Evolutionary conservation across 331 rosid genomes (phyloP), one percentile per base, ranked within the genome.

Genomic region (Rhamnella rubrinervis): DNA sequence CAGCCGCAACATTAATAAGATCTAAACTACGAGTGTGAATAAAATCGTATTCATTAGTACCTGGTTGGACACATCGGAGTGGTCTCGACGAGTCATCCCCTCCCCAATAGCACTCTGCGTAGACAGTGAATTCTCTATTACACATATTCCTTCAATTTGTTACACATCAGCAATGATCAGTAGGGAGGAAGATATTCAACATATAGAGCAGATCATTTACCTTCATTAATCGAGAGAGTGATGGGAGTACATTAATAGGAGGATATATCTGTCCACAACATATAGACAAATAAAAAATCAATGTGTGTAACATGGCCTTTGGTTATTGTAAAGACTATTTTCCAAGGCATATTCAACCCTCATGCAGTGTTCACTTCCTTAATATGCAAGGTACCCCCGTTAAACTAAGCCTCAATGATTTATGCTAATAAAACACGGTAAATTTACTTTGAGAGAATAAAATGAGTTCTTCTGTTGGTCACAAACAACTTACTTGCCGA

Each of bases 21-120:
- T 44, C 3, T 10, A 44, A 44, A 44, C 14, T 44, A 14, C 15
- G 10, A 16, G 20, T 21, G 12, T 16, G 58, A 21, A 53, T 18
- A 18, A 26, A n/a, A 17, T 18, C 20, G 25, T 59, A 52, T 65
- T 60, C 52, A 60, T 75, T 53, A 77, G 76, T 28, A 95, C 99
- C 99, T 95, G 99, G 81, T 95, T 95, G 74, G 99, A 95, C 55
- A 95, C 99, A 79, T 95, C 99, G 61, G 99, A 70, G 76, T 95
- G 99, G 81, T 95, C 99, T 81, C 77, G 82, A 71, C 99, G 95
- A 59, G 99, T 95, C 97, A 95, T 95, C 65, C 97, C 99, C 85
- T 91, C 97, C 68, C 99, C 97, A 71, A 95, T 95, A 67, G 99
- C 99, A 89, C 97, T 95, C 99, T 95, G 90, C 89, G 82, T 51